Conservation (phyloP, 1,139 yeast species). For the Candida sanyaensis region DNA sequence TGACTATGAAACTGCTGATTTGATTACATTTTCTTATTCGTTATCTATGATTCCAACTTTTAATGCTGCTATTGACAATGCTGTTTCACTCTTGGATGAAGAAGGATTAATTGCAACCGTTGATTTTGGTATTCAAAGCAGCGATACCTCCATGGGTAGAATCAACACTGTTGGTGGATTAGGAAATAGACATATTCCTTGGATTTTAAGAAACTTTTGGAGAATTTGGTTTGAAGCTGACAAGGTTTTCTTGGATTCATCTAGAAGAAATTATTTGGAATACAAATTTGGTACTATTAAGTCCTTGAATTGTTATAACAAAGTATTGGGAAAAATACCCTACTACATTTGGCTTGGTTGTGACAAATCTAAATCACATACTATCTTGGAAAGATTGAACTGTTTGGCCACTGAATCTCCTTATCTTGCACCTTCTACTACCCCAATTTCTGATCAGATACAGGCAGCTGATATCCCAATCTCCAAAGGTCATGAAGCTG, state of each 20-base stretch:
- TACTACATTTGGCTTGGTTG: constrained; percentile 85
- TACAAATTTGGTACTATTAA: constrained; percentile 80
- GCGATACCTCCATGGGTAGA: constrained; percentile 66
- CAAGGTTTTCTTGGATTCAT: constrained; percentile 74
- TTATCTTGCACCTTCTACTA: constrained; percentile 61
- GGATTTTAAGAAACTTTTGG: constrained; percentile 82
- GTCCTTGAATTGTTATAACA: constrained; percentile 67
- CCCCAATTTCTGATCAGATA: constrained; percentile 20
- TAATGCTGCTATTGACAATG: constrained; percentile 77
- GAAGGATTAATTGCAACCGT: constrained; percentile 68
- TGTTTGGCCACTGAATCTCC: constrained; percentile 82
- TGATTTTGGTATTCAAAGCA: constrained; percentile 78
- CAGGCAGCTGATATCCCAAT: constrained; percentile 33
- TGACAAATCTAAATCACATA: constrained; percentile 62
- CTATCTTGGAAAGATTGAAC: constrained; percentile 63
- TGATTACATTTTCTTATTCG: constrained; percentile 77
- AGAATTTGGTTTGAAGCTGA: constrained; percentile 87
- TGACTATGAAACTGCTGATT: constrained; percentile 46
- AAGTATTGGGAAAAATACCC: constrained; percentile 68
- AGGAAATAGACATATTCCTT: constrained; percentile 68
- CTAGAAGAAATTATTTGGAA: constrained; percentile 81
- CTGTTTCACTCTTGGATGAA: constrained; percentile 52
- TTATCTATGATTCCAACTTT: constrained; percentile 84
- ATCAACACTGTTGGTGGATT: constrained; percentile 75
- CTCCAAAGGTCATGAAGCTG: constrained; percentile 79